A percentile compares a stretch with the other conserved stretches of the same genome.
These are phyloP conservation scores for Pseudonitzschia multiseries DNA, from an alignment of 108 stramenopile genomes.

Conservation along the genomic window DNA sequence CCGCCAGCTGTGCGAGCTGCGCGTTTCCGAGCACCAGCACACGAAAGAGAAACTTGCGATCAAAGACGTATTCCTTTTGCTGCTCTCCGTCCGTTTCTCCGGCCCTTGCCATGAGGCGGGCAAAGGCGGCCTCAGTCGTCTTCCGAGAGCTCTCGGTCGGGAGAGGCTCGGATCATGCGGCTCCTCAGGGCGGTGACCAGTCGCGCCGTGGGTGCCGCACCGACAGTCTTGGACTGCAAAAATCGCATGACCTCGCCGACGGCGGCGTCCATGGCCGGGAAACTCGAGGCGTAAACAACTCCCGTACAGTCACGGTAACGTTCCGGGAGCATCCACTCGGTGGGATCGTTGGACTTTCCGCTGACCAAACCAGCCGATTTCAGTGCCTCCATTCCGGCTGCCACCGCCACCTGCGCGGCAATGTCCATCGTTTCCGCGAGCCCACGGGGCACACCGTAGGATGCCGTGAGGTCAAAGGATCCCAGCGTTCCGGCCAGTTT, in stretches of 20 bases:
- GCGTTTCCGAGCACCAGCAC: conserved; percentile 94
- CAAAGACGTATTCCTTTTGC: conserved; percentile 78
- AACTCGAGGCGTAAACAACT: conserved; percentile 93
- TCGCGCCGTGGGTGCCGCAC: conserved; percentile 69
- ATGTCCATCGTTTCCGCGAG: conserved; percentile 95
- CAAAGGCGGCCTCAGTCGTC: conserved; percentile 88
- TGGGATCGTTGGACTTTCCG: conserved; percentile 70
- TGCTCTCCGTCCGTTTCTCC: conserved; percentile 50
- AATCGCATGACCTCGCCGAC: conserved; percentile 95
- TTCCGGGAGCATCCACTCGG: conserved; percentile 90
- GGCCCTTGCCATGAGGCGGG: conserved; percentile 68
- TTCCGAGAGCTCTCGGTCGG: conserved; percentile 65
- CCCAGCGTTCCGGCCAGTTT: conserved; percentile 90
- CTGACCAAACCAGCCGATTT: conserved; percentile 91
- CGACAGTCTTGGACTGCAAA: conserved; percentile 85
- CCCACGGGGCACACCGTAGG: conserved; percentile 87
- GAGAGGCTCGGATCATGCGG: conserved; percentile 71
- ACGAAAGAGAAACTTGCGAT: conserved; percentile 97
- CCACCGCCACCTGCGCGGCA: conserved; percentile 94
- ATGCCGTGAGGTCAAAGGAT: conserved; percentile 63
- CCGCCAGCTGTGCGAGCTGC: conserved; percentile 94
- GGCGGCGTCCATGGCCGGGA: conserved; percentile 96
- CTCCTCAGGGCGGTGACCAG: conserved; percentile 78
- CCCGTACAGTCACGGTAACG: conserved; percentile 91
- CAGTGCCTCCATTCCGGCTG: conserved; percentile 93